Base-by-base conservation (phyloP, 768 basidiomycete species). In the Leccinum olivaceopallidum region DNA sequence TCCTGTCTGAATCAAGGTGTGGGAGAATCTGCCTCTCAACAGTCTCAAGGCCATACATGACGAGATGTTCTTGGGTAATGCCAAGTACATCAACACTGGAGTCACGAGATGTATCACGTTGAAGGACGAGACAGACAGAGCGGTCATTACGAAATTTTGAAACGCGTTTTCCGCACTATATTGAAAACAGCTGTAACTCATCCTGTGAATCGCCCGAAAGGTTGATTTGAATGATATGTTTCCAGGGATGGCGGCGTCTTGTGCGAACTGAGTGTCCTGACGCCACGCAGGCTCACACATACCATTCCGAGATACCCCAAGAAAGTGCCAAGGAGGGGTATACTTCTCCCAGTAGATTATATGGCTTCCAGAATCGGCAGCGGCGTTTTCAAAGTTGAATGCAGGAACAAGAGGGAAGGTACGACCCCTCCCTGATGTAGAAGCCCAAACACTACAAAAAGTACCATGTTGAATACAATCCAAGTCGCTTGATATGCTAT, bases 261-360 rank as follows among this genome's bases (percentile, higher is more conserved):
- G 8, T 32, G 28, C 7, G 34, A 37, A 26, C 4, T 65, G 47
- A 62, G 63, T 22, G 49, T 28, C 13, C 18, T 13, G 22, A 44
- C n/a, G 4, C 24, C n/a, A 24, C 24, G 14, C 6, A 20, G 16
- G 8, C 9, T 16, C 48, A 28, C 26, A 28, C 26, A 28, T 28
- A 7, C 76, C 72, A 57, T 36, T 50, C 55, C 58, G 61, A 6
- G 58, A 62, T 10, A 75, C 55, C 6, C 63, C 76, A 22, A 79
- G 73, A 14, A 79, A 55, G 60, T 77, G 75, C 42, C 72, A 62
- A 2, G 78, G 78, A 6, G 78, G 76, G 61, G 76, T 74, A 57
- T 77, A 78, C 4, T 75, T 79, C 62, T 76, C 77, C 78, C 78
- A 79, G 44, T 76, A 78, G 20, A 76, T 59, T 18, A 77, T 42